Conservation (phyloP, 805 yeast species). For the Torulaspora gathmanii region DNA sequence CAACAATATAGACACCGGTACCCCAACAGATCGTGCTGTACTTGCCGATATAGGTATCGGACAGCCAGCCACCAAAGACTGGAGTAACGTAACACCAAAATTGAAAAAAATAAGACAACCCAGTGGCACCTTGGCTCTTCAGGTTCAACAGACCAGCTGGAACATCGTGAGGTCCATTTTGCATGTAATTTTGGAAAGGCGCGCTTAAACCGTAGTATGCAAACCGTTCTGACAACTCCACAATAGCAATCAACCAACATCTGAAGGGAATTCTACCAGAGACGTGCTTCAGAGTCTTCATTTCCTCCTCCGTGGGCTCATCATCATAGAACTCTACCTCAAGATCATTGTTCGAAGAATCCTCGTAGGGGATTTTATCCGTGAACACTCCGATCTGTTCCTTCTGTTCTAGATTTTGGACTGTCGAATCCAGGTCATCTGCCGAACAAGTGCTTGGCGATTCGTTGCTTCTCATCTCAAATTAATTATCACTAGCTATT, state of each 20-base stretch:
- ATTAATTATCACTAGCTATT: neutral
- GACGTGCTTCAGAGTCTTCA: conserved; percentile 29
- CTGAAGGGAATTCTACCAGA: conserved; percentile 46
- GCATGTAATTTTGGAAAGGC: conserved; percentile 77
- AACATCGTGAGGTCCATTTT: conserved; percentile 42
- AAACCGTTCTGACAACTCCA: conserved; percentile 78
- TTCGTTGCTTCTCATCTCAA: neutral
- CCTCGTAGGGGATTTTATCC: conserved; percentile 6
- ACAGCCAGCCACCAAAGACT: conserved; percentile 65
- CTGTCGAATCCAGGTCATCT: conserved; percentile 3
- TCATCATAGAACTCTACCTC: conserved; percentile 11
- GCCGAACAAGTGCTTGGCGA: neutral
- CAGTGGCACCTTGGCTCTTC: conserved; percentile 62
- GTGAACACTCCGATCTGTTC: conserved; percentile 2
- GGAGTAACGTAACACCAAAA: conserved; percentile 84
- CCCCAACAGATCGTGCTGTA: conserved; percentile 62
- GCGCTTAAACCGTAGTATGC: conserved; percentile 75
- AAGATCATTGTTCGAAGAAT: conserved; percentile 6
- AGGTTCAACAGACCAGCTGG: conserved; percentile 54
- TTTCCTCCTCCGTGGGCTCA: conserved; percentile 32
- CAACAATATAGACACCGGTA: conserved; percentile 53
- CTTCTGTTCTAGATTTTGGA: conserved; percentile 4
- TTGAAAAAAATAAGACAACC: conserved; percentile 67
- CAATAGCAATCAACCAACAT: conserved; percentile 52
- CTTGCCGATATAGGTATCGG: conserved; percentile 73